Percentiles rank a stretch among this genome's conserved stretches.
Evolutionary conservation across 805 yeast species (phyloP).

Genomic region (Scheffersomyces stipitis): DNA sequence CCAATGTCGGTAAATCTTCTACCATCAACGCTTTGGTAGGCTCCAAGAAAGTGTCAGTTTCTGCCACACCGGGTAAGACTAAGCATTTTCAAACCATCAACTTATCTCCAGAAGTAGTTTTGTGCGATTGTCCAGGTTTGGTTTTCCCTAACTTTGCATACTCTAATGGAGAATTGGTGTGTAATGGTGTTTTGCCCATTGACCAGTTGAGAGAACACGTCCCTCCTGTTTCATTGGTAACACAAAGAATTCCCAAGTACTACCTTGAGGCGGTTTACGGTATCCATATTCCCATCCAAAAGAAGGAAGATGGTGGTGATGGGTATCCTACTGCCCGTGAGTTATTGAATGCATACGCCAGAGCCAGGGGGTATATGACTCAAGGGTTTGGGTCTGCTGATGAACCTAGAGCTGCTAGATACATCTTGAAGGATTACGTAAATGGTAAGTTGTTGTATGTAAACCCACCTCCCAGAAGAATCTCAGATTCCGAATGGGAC

Average conservation of each 20-base stretch:
- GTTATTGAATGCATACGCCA: slow-evolving; percentile 84
- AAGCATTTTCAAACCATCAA: slow-evolving; percentile 97
- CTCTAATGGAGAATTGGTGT: slow-evolving; percentile 93
- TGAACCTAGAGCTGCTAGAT: slow-evolving; percentile 91
- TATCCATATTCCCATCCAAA: slow-evolving; percentile 76
- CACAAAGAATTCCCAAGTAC: slow-evolving; percentile 84
- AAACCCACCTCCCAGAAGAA: slow-evolving; percentile 78
- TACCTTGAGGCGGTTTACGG: slow-evolving; percentile 91
- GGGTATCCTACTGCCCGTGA: slow-evolving; percentile 91
- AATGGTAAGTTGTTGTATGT: slow-evolving; percentile 84
- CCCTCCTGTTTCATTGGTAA: slow-evolving; percentile 83
- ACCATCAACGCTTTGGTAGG: slow-evolving; percentile 97
- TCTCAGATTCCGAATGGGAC: slow-evolving; percentile 60
- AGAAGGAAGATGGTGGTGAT: slow-evolving; percentile 82
- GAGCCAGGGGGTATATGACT: slow-evolving; percentile 96
- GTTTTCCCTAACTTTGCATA: slow-evolving; percentile 98
- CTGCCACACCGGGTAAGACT: slow-evolving; percentile 98
- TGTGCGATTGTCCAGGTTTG: slow-evolving; percentile 98
- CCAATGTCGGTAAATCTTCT: slow-evolving; percentile 93
- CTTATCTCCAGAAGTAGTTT: slow-evolving; percentile 74
- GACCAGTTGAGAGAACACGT: slow-evolving; percentile 93
- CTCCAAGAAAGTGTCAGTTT: slow-evolving; percentile 95
- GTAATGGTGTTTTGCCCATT: slow-evolving; percentile 98
- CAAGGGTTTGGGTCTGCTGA: slow-evolving; percentile 98
- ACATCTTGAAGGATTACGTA: slow-evolving; percentile 90